Conservation (phyloP, 225 moss, liverwort and hornwort species). For the Anthoceros angustus region DNA sequence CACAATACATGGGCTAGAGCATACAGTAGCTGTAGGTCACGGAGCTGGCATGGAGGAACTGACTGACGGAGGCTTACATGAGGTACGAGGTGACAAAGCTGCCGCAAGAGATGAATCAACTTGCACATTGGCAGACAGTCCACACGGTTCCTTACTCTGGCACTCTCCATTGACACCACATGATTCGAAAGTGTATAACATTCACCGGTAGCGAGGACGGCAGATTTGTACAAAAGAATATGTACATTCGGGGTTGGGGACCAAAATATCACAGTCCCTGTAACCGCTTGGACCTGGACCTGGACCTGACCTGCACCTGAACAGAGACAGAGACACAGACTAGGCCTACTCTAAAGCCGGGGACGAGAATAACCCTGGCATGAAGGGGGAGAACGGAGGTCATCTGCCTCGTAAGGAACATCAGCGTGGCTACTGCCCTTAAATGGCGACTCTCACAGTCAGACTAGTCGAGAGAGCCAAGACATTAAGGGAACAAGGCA, state of each 20-base stretch:
- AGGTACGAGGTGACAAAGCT: constrained; percentile 63
- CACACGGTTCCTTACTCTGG: background rate
- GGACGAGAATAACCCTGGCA: constrained; percentile 14
- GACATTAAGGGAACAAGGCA: constrained; percentile 12
- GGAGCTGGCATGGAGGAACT: constrained; percentile 62
- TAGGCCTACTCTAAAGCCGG: constrained; percentile 11
- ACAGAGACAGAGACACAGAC: constrained; percentile 16
- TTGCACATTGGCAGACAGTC: constrained; percentile 40
- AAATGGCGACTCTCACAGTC: constrained; percentile 20
- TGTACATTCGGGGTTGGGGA: constrained; percentile 85
- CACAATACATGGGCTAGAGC: constrained; percentile 61
- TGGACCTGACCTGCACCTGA: too few species aligned
- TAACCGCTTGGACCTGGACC: constrained; percentile 40
- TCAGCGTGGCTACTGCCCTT: constrained; percentile 7
- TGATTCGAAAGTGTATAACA: constrained; percentile 23
- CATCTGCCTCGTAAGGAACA: constrained; percentile 10
- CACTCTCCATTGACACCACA: background rate
- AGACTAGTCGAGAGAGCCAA: constrained; percentile 7
- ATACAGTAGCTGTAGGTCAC: constrained; percentile 70
- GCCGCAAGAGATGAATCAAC: constrained; percentile 79
- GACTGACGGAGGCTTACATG: constrained; percentile 66
- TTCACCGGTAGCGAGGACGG: constrained; percentile 63
- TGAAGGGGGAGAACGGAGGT: constrained; percentile 6
- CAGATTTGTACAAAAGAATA: constrained; percentile 71
- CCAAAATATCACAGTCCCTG: constrained; percentile 61